These are phyloP conservation scores for Petunia hybrid DNA, from an alignment of 305 asterid species.

Conservation along the genomic window DNA sequence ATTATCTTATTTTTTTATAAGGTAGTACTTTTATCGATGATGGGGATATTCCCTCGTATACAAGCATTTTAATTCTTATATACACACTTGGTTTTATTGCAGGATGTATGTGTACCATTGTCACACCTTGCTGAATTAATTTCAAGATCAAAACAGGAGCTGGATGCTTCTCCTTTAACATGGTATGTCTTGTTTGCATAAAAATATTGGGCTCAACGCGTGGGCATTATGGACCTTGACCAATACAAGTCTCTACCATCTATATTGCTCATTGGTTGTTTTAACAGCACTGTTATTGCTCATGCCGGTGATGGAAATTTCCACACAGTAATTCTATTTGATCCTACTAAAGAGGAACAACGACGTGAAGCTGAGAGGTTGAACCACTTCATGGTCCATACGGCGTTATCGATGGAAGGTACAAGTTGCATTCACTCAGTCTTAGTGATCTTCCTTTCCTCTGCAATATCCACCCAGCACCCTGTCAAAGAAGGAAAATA, in stretches of 20 bases:
- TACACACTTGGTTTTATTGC: conserved; percentile 32
- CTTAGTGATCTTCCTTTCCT: conserved; percentile 22
- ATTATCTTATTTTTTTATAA: neutral
- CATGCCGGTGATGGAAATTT: conserved; percentile 99
- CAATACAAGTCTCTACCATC: conserved; percentile 4
- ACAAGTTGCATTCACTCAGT: conserved; percentile 28
- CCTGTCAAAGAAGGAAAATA: conserved; percentile 12
- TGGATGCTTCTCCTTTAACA: conserved; percentile 76
- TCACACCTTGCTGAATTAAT: conserved; percentile 86
- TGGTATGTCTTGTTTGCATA: conserved; percentile 56
- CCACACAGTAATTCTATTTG: conserved; percentile 82
- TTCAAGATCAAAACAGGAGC: conserved; percentile 75
- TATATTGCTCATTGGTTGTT: neutral
- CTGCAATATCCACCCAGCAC: neutral
- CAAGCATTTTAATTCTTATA: neutral
- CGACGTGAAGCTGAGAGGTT: conserved; percentile 91
- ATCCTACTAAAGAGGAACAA: conserved; percentile 71
- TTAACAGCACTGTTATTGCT: conserved; percentile 87
- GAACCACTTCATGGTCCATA: conserved; percentile 87
- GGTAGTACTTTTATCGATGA: no score
- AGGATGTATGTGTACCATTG: conserved; percentile 97
- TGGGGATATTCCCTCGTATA: no score
- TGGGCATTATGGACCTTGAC: neutral
- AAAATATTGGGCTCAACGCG: neutral
- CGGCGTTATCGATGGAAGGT: conserved; percentile 96